phyloP scores from a whole-genome alignment of 1,139 yeast genomes.

The Scheffersomyces lignicola region DNA sequence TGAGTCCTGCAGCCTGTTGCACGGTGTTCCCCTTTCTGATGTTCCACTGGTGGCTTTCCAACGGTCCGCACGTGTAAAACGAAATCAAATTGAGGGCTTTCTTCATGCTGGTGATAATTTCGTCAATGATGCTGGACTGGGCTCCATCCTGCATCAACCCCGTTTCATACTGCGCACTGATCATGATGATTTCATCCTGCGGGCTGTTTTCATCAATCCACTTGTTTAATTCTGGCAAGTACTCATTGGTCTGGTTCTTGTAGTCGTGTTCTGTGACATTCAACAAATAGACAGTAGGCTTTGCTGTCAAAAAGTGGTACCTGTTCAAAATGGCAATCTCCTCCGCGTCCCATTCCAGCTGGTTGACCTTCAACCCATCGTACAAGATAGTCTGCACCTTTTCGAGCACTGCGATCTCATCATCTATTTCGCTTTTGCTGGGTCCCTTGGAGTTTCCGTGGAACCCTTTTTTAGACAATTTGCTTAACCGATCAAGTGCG shows the following conservation, averaged over 20 bases:
- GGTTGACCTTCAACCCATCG: conserved; percentile 56
- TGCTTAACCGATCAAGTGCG: conserved; percentile 48
- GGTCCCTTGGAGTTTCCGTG: conserved; percentile 15
- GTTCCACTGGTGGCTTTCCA: conserved; percentile 93
- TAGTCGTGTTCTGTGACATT: conserved; percentile 64
- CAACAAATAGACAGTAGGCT: conserved; percentile 63
- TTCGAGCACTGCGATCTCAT: conserved; percentile 49
- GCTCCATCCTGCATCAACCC: conserved; percentile 22
- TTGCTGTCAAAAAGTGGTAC: conserved; percentile 66
- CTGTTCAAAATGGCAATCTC: conserved; percentile 59
- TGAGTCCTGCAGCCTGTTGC: conserved; percentile 92
- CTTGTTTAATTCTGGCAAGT: conserved; percentile 35
- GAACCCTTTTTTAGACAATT: conserved; percentile 40
- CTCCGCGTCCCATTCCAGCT: conserved; percentile 49
- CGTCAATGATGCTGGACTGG: conserved; percentile 40
- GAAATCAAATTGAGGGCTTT: conserved; percentile 69
- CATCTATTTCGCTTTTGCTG: conserved; percentile 28
- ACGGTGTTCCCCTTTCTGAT: conserved; percentile 75
- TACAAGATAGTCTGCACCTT: conserved; percentile 52
- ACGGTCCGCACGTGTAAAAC: conserved; percentile 88
- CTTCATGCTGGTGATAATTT: conserved; percentile 63
- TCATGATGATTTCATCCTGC: conserved; percentile 52
- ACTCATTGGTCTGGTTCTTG: conserved; percentile 44
- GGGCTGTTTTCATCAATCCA: conserved; percentile 62
- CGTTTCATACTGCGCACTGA: conserved; percentile 63